A percentile compares a stretch with the other conserved stretches of the same genome.
Evolutionary conservation across 805 yeast genomes (phyloP).

Genomic region (Saccharomycopsis selenospora): DNA sequence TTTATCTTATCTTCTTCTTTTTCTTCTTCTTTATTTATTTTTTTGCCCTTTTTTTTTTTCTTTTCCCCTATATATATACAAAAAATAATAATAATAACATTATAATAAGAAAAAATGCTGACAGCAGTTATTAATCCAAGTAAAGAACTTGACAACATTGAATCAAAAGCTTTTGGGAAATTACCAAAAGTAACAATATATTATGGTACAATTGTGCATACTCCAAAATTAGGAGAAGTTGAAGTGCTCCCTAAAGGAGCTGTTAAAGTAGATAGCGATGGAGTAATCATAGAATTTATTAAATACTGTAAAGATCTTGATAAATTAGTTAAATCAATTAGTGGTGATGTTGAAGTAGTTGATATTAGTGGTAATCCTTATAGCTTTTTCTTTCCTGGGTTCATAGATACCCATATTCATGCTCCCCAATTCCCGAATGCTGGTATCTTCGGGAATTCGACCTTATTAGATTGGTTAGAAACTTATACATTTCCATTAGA

Average conservation of each 20-base stretch:
- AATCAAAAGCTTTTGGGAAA: background rate
- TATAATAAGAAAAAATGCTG: no score
- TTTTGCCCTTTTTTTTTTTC: no score
- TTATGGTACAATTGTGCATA: conserved; percentile 67
- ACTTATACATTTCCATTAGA: conserved; percentile 89
- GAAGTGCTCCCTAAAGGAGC: conserved; percentile 50
- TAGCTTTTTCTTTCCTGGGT: conserved; percentile 73
- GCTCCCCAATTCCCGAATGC: conserved; percentile 79
- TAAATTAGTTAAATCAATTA: background rate
- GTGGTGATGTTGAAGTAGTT: conserved; percentile 27
- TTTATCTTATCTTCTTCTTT: no score
- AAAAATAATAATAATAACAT: no score
- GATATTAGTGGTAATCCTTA: conserved; percentile 32
- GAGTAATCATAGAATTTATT: conserved; percentile 37
- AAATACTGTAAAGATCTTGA: conserved; percentile 24
- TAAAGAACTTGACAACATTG: background rate
- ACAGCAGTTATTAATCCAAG: background rate
- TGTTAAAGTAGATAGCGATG: conserved; percentile 45
- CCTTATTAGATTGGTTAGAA: conserved; percentile 82
- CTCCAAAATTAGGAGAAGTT: conserved; percentile 51
- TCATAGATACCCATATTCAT: conserved; percentile 76
- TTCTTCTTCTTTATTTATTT: no score
- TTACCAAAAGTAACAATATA: background rate
- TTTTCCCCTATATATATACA: no score
- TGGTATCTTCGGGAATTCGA: conserved; percentile 79